Evolutionary conservation across 495 filamentous ascomycete species (phyloP).

Genomic region (Xylaria venustula): DNA sequence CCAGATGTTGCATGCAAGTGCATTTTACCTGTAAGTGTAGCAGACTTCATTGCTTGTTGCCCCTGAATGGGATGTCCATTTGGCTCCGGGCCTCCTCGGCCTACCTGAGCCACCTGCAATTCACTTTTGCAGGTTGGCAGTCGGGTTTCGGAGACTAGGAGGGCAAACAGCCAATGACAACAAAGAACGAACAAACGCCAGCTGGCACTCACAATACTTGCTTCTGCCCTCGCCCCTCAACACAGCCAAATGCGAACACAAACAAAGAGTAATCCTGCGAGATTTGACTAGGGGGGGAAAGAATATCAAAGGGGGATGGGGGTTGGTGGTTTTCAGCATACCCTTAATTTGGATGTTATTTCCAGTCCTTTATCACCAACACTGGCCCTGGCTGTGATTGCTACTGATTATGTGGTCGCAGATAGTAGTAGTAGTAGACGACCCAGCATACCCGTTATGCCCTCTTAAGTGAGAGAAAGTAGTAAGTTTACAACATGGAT

Average conservation of each 20-base stretch:
- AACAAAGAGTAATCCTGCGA: conserved; percentile 15
- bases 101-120: conserved; percentile 18
- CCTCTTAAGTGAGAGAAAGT: conserved; percentile 17
- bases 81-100: conserved; percentile 1
- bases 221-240: conserved; percentile 5
- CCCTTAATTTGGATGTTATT: conserved; percentile 25
- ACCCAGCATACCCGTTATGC: conserved; percentile 12
- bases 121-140: conserved; percentile 24
- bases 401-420: conserved; percentile 16
- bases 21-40: conserved; percentile 14
- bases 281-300: conserved; percentile 12
- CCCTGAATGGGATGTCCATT: conserved; percentile 3
- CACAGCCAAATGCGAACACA: conserved; percentile 22
- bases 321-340: conserved; percentile 34
- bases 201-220: conserved; percentile 27
- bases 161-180: conserved; percentile 26
- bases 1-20: conserved; percentile 6
- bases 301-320: conserved; percentile 11
- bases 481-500: conserved; percentile 18
- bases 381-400: conserved; percentile 18
- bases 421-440: conserved; percentile 7
- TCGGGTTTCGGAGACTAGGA: conserved; percentile 20
- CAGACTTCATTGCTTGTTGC: conserved; percentile 7
- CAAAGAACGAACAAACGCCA: conserved; percentile 25
- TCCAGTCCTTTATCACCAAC: conserved; percentile 15